Conservation (phyloP, 139 green algal species). For the Chlorella sp. region DNA sequence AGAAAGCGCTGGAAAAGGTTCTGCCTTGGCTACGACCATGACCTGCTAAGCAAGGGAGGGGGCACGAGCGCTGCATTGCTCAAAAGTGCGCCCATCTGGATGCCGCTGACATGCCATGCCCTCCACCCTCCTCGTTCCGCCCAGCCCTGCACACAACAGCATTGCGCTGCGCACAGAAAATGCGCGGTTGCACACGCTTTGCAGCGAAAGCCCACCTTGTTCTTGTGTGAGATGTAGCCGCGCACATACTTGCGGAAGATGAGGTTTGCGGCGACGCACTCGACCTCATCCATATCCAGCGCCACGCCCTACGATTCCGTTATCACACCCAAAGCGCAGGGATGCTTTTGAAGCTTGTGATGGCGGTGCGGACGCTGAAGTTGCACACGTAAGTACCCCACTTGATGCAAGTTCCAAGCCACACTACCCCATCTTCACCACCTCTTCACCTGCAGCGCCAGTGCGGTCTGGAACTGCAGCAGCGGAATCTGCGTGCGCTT, state of each 20-base stretch:
- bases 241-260: constrained; percentile 87
- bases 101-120: no score
- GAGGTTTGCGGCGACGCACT: constrained; percentile 88
- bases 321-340: no score
- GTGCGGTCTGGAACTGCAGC: constrained; percentile 46
- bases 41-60: constrained; percentile 13
- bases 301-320: constrained; percentile 57
- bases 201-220: constrained; percentile 36
- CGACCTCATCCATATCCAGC: constrained; percentile 83
- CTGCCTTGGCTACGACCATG: constrained; percentile 72
- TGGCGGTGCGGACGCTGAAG: not conserved
- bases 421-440: no score
- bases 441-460: constrained; percentile 42
- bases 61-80: no score
- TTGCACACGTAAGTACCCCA: not conserved
- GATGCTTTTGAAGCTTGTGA: not conserved
- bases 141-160: no score
- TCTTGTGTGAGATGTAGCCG: constrained; percentile 86
- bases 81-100: no score
- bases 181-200: no score
- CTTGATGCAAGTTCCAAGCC: no score
- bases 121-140: no score
- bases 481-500: constrained; percentile 69
- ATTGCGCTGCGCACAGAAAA: no score
- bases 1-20: no score